These are phyloP conservation scores for Aphanomyces astaci DNA, from an alignment of 352 stramenopile species.

Conservation along the genomic window DNA sequence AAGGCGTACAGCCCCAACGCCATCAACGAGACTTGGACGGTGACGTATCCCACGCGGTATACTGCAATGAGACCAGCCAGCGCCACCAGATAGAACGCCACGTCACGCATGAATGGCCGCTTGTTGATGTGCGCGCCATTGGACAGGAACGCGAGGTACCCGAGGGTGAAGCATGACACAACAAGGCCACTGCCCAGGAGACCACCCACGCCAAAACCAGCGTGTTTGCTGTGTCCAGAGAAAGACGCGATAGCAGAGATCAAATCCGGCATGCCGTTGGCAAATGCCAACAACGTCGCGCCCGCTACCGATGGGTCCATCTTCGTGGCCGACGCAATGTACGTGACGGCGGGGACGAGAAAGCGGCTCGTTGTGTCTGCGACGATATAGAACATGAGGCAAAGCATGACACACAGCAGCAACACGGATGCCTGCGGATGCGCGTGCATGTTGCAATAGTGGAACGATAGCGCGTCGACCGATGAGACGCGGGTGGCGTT, in stretches of 20 bases:
- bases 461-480: conserved; percentile 4
- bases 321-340: background rate
- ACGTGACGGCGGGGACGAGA: conserved; percentile 20
- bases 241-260: conserved; percentile 20
- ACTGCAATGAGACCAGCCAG: background rate
- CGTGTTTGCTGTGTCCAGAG: conserved; percentile 8
- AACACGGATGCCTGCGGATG: background rate
- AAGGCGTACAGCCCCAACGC: conserved; percentile 1
- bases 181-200: conserved; percentile 21
- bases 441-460: conserved; percentile 15
- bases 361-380: conserved; percentile 16
- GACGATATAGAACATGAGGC: conserved; percentile 17
- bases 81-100: conserved; percentile 11
- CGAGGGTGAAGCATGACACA: conserved; percentile 15
- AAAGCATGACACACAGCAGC: conserved; percentile 9
- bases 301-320: conserved; percentile 16
- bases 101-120: conserved; percentile 19
- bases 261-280: conserved; percentile 18
- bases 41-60: conserved; percentile 11
- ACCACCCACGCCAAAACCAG: conserved; percentile 19
- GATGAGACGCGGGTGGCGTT: background rate
- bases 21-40: background rate
- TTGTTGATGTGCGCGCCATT: conserved; percentile 9
- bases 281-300: conserved; percentile 17
- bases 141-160: conserved; percentile 16